A percentile compares a stretch with the other conserved stretches of the same genome.
phyloP scores from a whole-genome alignment of 305 asterid genomes.

The Fraxinus platypoda region DNA sequence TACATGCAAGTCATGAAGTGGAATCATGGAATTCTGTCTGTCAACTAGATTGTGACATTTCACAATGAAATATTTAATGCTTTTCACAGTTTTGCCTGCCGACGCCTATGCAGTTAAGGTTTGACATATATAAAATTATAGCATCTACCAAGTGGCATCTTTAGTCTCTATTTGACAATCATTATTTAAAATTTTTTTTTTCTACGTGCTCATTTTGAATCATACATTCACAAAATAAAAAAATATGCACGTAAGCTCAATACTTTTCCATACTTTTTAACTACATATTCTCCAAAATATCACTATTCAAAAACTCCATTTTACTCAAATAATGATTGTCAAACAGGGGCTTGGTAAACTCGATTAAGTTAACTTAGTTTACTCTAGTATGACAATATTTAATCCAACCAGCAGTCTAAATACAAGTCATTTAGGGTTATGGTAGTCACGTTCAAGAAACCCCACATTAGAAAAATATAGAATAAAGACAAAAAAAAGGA shows the following conservation, averaged over 20 bases:
- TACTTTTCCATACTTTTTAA: too few species aligned
- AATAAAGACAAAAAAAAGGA: constrained; percentile 18
- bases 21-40: constrained; percentile 4
- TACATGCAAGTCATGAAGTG: constrained; percentile 14
- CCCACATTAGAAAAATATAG: constrained; percentile 33
- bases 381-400: background rate
- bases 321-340: too few species aligned
- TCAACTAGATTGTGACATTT: background rate
- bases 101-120: too few species aligned
- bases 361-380: too few species aligned
- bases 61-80: background rate
- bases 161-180: too few species aligned
- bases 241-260: too few species aligned
- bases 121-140: background rate
- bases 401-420: constrained; percentile 38
- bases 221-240: too few species aligned
- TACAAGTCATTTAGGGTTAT: constrained; percentile 35
- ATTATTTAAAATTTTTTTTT: too few species aligned
- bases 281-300: too few species aligned
- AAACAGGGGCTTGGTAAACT: too few species aligned
- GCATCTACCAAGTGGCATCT: background rate
- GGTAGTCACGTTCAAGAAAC: constrained; percentile 49
- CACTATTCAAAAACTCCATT: too few species aligned
- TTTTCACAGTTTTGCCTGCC: background rate
- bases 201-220: too few species aligned